Base-by-base conservation (phyloP, 768 basidiomycete species). In the Porphyrellus cyaneotinctus region DNA sequence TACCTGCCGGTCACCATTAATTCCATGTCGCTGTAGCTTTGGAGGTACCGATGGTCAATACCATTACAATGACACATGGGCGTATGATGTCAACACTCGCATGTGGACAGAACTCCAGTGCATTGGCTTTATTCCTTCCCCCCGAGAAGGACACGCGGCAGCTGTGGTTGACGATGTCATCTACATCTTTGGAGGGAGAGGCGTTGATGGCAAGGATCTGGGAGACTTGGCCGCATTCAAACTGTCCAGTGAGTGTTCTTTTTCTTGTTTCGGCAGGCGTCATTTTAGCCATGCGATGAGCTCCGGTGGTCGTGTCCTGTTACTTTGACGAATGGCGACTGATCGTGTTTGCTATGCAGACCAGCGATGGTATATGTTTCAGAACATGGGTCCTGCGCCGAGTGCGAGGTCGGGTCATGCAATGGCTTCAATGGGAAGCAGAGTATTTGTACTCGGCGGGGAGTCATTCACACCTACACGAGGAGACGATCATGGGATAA, bases 291-390 rank as follows among this genome's bases (percentile, higher is more conserved):
- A 13, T 55, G 35, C 24, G 43, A 38, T n/a, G 26, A 37, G 20
- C 26, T 6, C 46, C 32, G 15, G 15, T n/a, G 20, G 22, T 22
- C 30, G n/a, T 36, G 26, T 43, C 31, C 39, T 32, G 11, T 55
- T 5, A 38, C 37, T 32, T 31, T 45, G 58, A 47, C 26, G 37
- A 54, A 43, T 6, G 14, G 23, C 11, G 15, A 42, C 55, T 67
- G 49, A 68, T 49, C 7, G 26, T 53, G 2, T 14, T 49, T 43
- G 17, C 4, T 46, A 39, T 42, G 28, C 66, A 97, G 95, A 94
- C 70, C 91, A 93, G 64, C 80, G 97, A 61, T 99, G 97, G 97
- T 99, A 95, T 73, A 98, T 95, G 92, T 99, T 99, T 76, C 94
- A 97, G 71, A 97, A 97, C 66, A 99, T 99, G 97, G 97, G 97